Percentiles rank a stretch among this genome's conserved stretches.
phyloP scores from a whole-genome alignment of 495 filamentous ascomycete species.

The Penicillium crystallinum region DNA sequence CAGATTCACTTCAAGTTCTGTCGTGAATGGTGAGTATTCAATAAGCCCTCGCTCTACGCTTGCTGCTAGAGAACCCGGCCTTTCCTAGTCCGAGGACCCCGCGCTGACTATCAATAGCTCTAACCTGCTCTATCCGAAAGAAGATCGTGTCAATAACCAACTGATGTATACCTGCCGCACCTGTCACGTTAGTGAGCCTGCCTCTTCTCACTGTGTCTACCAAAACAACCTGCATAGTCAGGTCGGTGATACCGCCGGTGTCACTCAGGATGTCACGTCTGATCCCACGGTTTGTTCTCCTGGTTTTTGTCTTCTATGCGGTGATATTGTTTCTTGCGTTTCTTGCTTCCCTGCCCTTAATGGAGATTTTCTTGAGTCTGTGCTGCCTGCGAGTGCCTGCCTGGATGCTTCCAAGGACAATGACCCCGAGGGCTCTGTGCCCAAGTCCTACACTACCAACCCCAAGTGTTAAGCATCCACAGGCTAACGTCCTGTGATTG shows the following conservation, averaged over 20 bases:
- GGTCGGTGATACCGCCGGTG: conserved; percentile 91
- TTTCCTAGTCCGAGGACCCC: not conserved
- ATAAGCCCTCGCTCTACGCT: no score
- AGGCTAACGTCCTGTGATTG: conserved; percentile 44
- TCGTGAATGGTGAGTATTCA: conserved; percentile 71
- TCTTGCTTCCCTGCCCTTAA: conserved; percentile 33
- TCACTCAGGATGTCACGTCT: conserved; percentile 90
- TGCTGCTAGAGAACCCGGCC: not conserved
- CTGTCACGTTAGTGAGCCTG: conserved; percentile 81
- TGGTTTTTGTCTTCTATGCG: conserved; percentile 50
- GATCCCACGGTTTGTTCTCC: conserved; percentile 91
- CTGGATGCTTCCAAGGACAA: conserved; percentile 5
- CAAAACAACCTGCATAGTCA: conserved; percentile 84
- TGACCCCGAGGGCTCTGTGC: not conserved
- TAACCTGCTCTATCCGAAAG: conserved; percentile 96
- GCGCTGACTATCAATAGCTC: conserved; percentile 49
- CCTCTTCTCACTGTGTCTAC: conserved; percentile 82
- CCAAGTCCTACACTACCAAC: conserved; percentile 1
- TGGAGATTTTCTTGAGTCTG: not conserved
- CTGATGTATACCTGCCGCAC: conserved; percentile 82
- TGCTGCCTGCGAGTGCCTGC: not conserved
- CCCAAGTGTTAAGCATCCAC: conserved; percentile 10
- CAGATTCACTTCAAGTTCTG: conserved; percentile 96
- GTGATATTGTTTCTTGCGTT: conserved; percentile 45
- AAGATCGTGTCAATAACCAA: conserved; percentile 62